Evolutionary conservation across 2,329 filamentous ascomycete species (phyloP), one percentile per base, ranked within the genome.

Genomic region (Stagonosporopsis tanaceti): DNA sequence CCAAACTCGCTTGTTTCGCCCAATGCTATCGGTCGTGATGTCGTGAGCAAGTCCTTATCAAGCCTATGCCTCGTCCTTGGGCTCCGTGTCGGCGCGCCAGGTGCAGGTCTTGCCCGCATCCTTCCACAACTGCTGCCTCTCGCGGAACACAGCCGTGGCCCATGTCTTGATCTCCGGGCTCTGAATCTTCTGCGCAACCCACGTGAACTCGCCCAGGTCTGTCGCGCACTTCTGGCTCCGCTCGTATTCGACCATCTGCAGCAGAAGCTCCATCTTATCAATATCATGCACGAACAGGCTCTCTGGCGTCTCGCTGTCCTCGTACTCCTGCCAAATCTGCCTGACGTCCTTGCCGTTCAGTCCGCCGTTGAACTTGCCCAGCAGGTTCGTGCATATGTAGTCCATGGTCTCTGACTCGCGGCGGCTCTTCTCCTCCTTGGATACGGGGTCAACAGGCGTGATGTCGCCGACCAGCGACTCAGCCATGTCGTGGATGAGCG

Each of bases 181-280:
- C 52, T 84, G 82, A 65, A 98, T 89, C 67, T 85, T 87, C 44
- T 80, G 83, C 8, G 90, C 86, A 2, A 97, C 95, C 72, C 90
- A 89, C 0, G 87, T 85, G 67, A 99, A 98, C 79, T 99, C 95
- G 50, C 89, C 87, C 47, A 99, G 80, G 75, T 98, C 92, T 37
- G 92, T 76, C 62, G 80, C 78, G 27, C 86, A 86, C 53, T 87
- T 78, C 47, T 86, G 82, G 12, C 83, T 79, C 68, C 90, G 89
- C 84, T 99, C 95, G 72, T 99, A 99, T 77, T 99, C 95, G 28
- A 96, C 81, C 91, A 97, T 97, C 81, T 99, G 95, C 71, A 96
- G 80, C 60, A 99, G 79, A 64, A 99, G 81, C 80, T 99, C 95
- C 76, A 99, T 88, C 87, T 98, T 98, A 79, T 99, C 95, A 57